Base-by-base conservation (phyloP, 768 basidiomycete species). In the Suillus occidentalis region DNA sequence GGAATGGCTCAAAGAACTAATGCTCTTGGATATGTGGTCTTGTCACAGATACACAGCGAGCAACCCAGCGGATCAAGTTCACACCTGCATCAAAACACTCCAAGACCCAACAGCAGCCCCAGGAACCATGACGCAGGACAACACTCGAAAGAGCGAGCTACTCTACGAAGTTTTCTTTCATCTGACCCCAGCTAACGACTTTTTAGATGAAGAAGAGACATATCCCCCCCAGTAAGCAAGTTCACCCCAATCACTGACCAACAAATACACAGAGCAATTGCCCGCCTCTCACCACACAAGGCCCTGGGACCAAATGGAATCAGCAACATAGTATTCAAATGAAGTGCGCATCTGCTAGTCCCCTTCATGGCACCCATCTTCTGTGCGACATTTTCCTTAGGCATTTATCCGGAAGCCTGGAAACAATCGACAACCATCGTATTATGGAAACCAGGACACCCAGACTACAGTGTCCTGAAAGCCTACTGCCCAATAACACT, bases 311-410 rank as follows among this genome's bases (percentile, higher is more conserved):
- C 12, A 6, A 49, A 49, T 1, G 12, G 47, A 12, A 49, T 49
- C 0, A 22, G 47, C 6, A 49, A 49, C 22, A 13, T 4, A 0
- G 12, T 49, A 2, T 49, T 49, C 22, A 49, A 4, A 4, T 10
- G 12, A 0, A 13, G 47, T 0, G 12, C 47, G 2, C 5, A 4
- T 0, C 47, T 13, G 2, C 47, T 49, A 22, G 4, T 22, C n/a
- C 47, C 47, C 2, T 49, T 6, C 6, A 22, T 49, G 12, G 47
- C 12, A 6, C 47, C 12, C 0, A 49, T 49, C 2, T 49, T 49
- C 3, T 0, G 6, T 0, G n/a, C 12, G 0, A 49, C 22, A 0
- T 49, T 49, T 2, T 13, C 22, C 0, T 5, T 49, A 12, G n/a
- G 13, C 2, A 13, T 49, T 0, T 47, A 47, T 4, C 45, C 10